Evolutionary conservation across 1,139 yeast genomes (phyloP).

Genomic region (Kodamaea arcana): DNA sequence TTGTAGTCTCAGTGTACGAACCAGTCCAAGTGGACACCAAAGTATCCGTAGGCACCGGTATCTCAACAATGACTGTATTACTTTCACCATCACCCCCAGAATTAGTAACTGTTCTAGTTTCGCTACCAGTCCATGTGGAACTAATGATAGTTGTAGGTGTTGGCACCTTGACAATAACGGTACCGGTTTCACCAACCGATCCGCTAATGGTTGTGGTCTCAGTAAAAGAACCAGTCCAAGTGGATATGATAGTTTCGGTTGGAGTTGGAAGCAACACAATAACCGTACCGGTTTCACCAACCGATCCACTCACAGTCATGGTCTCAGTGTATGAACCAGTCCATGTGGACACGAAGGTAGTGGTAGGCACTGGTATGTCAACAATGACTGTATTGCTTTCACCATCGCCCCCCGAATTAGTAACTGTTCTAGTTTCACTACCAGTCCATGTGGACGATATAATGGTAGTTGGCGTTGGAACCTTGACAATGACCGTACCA

Average conservation of each 20-base stretch:
- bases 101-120: background rate
- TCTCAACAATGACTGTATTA: background rate
- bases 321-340: background rate
- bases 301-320: background rate
- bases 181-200: background rate
- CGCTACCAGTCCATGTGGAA: background rate
- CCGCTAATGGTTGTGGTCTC: background rate
- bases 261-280: background rate
- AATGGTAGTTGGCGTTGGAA: background rate
- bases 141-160: background rate
- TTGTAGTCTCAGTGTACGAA: conserved; percentile 4
- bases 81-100: background rate
- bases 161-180: background rate
- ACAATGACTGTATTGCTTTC: background rate
- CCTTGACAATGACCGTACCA: background rate
- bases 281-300: background rate
- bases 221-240: background rate
- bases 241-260: background rate
- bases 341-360: background rate
- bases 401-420: background rate
- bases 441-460: background rate
- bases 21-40: conserved; percentile 12
- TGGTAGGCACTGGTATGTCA: background rate
- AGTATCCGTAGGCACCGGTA: conserved; percentile 2
- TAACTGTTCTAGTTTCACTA: background rate